Percentiles rank a stretch among this genome's conserved stretches.
phyloP scores from a whole-genome alignment of 2,329 filamentous ascomycete genomes.

The Xenoacremonium recifei region DNA sequence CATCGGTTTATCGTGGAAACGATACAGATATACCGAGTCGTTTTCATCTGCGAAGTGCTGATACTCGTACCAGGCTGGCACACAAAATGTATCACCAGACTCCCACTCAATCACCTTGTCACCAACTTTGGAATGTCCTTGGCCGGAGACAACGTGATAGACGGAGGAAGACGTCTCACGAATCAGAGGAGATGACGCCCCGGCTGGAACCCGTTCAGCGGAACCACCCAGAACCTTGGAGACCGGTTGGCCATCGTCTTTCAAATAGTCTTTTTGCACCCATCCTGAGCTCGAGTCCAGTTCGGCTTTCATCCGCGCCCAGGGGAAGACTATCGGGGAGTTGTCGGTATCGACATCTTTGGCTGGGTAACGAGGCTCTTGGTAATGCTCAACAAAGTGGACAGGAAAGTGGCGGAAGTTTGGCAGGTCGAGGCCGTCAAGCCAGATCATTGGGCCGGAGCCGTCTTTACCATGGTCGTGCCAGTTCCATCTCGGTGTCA shows the following conservation, averaged over 20 bases:
- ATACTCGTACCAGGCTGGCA: constrained; percentile 51
- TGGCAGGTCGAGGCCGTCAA: constrained; percentile 55
- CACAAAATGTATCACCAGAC: constrained; percentile 52
- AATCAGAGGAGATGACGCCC: constrained; percentile 32
- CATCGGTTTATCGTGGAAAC: constrained; percentile 57
- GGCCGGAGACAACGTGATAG: constrained; percentile 52
- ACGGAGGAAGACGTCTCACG: constrained; percentile 52
- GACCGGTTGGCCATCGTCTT: constrained; percentile 25
- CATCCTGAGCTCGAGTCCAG: constrained; percentile 35
- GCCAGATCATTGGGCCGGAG: constrained; percentile 51
- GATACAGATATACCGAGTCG: constrained; percentile 46
- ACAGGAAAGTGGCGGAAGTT: constrained; percentile 48
- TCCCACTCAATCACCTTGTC: constrained; percentile 41
- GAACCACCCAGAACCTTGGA: constrained; percentile 44
- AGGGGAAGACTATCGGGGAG: constrained; percentile 48
- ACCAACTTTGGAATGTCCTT: constrained; percentile 39
- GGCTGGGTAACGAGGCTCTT: constrained; percentile 44
- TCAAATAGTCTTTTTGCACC: constrained; percentile 31
- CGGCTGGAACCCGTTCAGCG: constrained; percentile 43
- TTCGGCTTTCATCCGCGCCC: constrained; percentile 41
- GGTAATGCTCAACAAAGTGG: constrained; percentile 52
- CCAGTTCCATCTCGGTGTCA: constrained; percentile 59
- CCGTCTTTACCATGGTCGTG: constrained; percentile 60
- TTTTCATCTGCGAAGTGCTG: constrained; percentile 41
- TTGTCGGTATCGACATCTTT: constrained; percentile 32